Base-by-base conservation (phyloP, 2,329 filamentous ascomycete genomes). In the Aspergillus eucalypticola region DNA sequence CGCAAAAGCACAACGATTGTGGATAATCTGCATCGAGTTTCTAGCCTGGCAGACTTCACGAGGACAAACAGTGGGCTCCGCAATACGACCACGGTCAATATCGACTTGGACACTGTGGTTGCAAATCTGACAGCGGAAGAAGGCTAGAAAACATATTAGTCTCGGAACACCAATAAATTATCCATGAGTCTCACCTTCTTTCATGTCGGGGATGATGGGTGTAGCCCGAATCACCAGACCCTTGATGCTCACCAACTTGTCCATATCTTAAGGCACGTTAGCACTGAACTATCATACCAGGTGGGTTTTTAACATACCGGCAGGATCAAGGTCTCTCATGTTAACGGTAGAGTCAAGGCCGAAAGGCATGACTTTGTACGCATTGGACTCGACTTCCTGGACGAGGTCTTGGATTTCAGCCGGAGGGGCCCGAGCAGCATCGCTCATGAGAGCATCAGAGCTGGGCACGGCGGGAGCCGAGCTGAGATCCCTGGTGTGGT, bases 181-280 rank as follows among this genome's bases (percentile, higher is more conserved):
- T 13, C 51, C 11, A 13, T 25, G 15, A 39, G n/a, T 59, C 75
- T 67, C 73, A 83, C 82, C 82, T 73, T 96, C 91, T 79, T 96
- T 97, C 96, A 99, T 99, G 70, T 99, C 95, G 0, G 95, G 95
- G 65, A 99, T 98, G 66, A 99, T 91, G 0, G 95, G 92, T 0
- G 95, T 98, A 3, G 95, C 90, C 63, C 95, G 88, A 71, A 99
- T 99, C 62, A 99, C 95, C 15, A 99, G 83, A 49, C 95, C 95
- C 78, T 98, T 99, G 77, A 99, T 89, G 66, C 89, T 91, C 66
- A 99, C 89, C 66, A 99, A 85, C 73, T 96, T 96, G 78, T 99
- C 96, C 86, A 98, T 96, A 72, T 98, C 92, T 84, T 84, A 67
- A 10, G 49, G 5, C 19, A 39, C 23, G 59, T 79, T 65, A 78